Percentiles rank a stretch among this genome's conserved stretches.
phyloP scores from a whole-genome alignment of 441 rosid species.

The Erodium moschatum region DNA sequence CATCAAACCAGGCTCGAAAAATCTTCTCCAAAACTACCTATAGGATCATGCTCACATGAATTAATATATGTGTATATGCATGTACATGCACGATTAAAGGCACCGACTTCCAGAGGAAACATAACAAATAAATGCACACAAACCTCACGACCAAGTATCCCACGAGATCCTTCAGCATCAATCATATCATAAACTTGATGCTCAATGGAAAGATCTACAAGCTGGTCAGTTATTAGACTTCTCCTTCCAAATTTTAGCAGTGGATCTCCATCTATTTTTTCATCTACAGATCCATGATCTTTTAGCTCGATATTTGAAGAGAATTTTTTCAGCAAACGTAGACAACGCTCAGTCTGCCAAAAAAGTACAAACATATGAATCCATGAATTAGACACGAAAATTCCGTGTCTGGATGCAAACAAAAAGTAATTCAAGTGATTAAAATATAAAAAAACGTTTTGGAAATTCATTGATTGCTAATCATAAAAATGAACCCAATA shows the following conservation, averaged over 20 bases:
- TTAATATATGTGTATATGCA: background rate
- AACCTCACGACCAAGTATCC: slow-evolving; percentile 70
- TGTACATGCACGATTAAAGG: background rate
- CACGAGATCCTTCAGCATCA: slow-evolving; percentile 69
- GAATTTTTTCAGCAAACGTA: slow-evolving; percentile 52
- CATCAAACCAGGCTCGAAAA: slow-evolving; percentile 3
- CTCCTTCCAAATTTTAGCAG: slow-evolving; percentile 59
- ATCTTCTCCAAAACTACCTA: background rate
- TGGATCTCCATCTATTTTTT: slow-evolving; percentile 35
- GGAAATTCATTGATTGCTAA: background rate
- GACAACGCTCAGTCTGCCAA: slow-evolving; percentile 63
- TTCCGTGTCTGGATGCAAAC: slow-evolving; percentile 10
- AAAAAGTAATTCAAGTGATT: background rate
- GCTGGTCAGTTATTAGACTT: slow-evolving; percentile 51
- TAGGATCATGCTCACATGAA: background rate
- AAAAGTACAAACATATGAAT: slow-evolving; percentile 24
- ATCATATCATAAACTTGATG: slow-evolving; percentile 86
- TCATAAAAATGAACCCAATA: background rate
- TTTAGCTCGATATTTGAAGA: slow-evolving; percentile 37
- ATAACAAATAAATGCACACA: slow-evolving; percentile 19
- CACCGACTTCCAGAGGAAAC: slow-evolving; percentile 3
- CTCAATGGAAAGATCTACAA: slow-evolving; percentile 75
- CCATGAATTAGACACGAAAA: slow-evolving; percentile 10
- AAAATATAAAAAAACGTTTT: background rate
- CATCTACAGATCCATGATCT: slow-evolving; percentile 26